Evolutionary conservation across 768 basidiomycete species (phyloP).

Genomic region (Termitomyces sp.): DNA sequence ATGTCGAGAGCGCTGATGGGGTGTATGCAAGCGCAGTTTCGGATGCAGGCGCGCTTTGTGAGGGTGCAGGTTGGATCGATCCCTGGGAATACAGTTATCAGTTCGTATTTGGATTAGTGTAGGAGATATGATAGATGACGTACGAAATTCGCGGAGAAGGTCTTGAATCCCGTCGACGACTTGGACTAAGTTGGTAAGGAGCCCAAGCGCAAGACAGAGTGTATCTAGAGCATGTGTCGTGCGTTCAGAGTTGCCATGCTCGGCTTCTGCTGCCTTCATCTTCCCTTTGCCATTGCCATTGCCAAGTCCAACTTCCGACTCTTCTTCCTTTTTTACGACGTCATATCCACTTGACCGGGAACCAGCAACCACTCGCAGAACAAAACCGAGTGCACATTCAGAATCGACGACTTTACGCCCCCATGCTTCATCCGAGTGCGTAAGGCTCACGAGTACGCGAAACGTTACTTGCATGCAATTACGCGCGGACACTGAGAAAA

Average conservation of each 20-base stretch:
- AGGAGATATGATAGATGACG: constrained; percentile 15
- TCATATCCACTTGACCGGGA: constrained; percentile 6
- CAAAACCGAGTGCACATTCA: constrained; percentile 39
- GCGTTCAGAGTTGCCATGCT: constrained; percentile 6
- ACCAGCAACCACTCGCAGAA: constrained; percentile 39
- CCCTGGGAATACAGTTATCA: constrained; percentile 25
- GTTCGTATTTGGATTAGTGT: not conserved
- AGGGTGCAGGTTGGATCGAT: constrained; percentile 48
- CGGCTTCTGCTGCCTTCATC: constrained; percentile 12
- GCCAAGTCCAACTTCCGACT: not conserved
- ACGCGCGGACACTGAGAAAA: constrained; percentile 16
- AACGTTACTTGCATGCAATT: constrained; percentile 54
- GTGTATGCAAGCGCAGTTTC: constrained; percentile 44
- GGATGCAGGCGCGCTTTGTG: constrained; percentile 41
- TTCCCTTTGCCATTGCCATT: constrained; percentile 6
- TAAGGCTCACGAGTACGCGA: constrained; percentile 67
- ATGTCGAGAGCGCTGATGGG: constrained; percentile 43
- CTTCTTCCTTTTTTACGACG: constrained; percentile 7
- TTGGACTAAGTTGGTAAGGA: constrained; percentile 75
- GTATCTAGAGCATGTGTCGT: constrained; percentile 53
- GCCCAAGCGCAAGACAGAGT: constrained; percentile 68
- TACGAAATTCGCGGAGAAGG: constrained; percentile 44
- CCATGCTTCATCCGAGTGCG: constrained; percentile 59
- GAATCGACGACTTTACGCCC: constrained; percentile 43
- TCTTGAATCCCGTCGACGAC: constrained; percentile 43